A percentile compares a stretch with the other conserved stretches of the same genome.
phyloP scores from a whole-genome alignment of 768 basidiomycete genomes.

The Leccinum pellstonianum region DNA sequence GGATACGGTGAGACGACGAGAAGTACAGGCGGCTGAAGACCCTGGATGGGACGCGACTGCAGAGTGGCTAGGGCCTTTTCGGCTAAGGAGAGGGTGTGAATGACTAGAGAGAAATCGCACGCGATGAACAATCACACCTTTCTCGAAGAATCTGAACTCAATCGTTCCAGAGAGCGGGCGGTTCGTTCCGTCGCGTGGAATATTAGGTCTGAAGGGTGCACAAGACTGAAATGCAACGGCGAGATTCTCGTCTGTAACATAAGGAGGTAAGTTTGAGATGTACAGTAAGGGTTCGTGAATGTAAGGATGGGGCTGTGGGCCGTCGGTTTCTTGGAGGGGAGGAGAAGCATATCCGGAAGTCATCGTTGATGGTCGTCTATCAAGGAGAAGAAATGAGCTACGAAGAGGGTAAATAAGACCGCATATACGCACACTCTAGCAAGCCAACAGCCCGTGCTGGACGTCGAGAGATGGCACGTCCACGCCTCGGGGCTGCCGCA shows the following conservation, averaged over 20 bases:
- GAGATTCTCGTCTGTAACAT: constrained; percentile 73
- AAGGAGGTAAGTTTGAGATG: constrained; percentile 73
- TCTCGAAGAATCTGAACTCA: constrained; percentile 80
- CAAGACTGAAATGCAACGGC: constrained; percentile 72
- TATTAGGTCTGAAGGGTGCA: constrained; percentile 79
- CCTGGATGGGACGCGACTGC: constrained; percentile 71
- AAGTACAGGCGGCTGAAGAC: constrained; percentile 52
- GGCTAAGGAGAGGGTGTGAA: constrained; percentile 43
- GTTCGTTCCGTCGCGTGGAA: constrained; percentile 56
- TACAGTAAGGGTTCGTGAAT: constrained; percentile 81
- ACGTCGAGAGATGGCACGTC: constrained; percentile 30
- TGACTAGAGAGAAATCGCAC: constrained; percentile 6
- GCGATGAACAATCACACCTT: constrained; percentile 50
- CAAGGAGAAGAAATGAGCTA: constrained; percentile 2
- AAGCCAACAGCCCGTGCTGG: constrained; percentile 33
- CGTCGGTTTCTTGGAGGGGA: constrained; percentile 31
- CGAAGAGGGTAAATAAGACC: background rate
- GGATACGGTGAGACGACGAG: constrained; percentile 83
- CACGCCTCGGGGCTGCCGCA: constrained; percentile 23
- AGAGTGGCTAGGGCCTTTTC: constrained; percentile 87
- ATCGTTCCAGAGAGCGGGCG: constrained; percentile 67
- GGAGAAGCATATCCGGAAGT: constrained; percentile 37
- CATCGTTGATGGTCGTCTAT: constrained; percentile 36
- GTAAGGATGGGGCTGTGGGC: constrained; percentile 65
- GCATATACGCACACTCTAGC: constrained; percentile 24